These are phyloP conservation scores for Heritiera littoralis DNA, from an alignment of 345 rosid genomes.

Conservation along the genomic window DNA sequence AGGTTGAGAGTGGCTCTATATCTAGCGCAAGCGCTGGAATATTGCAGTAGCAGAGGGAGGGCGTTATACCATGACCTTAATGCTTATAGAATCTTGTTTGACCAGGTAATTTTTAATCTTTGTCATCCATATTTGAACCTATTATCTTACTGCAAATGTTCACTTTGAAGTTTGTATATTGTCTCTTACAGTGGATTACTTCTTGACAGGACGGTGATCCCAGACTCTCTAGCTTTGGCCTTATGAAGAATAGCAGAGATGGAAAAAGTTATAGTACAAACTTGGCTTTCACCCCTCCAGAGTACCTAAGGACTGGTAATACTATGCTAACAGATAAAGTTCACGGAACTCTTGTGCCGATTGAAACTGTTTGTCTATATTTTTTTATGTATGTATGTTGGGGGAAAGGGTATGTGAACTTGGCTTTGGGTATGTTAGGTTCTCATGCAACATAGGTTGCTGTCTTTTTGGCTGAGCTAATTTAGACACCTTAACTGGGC, in stretches of 20 bases:
- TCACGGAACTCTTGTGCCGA: not conserved
- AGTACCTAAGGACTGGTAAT: slow-evolving; percentile 81
- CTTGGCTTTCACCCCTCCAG: slow-evolving; percentile 91
- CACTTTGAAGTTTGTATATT: slow-evolving; percentile 6
- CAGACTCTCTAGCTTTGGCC: slow-evolving; percentile 82
- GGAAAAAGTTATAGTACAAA: slow-evolving; percentile 92
- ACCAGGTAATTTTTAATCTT: slow-evolving; percentile 47
- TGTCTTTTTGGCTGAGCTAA: slow-evolving; percentile 4
- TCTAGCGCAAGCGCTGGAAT: slow-evolving; percentile 80
- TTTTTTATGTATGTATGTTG: not conserved
- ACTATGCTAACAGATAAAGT: slow-evolving; percentile 2
- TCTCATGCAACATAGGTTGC: slow-evolving; percentile 10
- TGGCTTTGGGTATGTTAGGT: not conserved
- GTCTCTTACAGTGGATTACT: slow-evolving; percentile 16
- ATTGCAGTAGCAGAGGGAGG: slow-evolving; percentile 75
- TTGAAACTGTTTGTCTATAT: not conserved
- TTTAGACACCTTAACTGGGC: slow-evolving; percentile 18
- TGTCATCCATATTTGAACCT: not conserved
- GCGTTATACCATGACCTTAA: slow-evolving; percentile 85
- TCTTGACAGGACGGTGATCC: slow-evolving; percentile 71
- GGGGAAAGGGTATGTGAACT: not conserved
- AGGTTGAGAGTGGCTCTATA: slow-evolving; percentile 82
- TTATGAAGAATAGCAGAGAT: slow-evolving; percentile 91
- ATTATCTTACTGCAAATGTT: not conserved
- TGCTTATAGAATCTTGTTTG: slow-evolving; percentile 80